Conservation (phyloP, 2,329 filamentous ascomycete genomes). For the Sarocladium kiliense region DNA sequence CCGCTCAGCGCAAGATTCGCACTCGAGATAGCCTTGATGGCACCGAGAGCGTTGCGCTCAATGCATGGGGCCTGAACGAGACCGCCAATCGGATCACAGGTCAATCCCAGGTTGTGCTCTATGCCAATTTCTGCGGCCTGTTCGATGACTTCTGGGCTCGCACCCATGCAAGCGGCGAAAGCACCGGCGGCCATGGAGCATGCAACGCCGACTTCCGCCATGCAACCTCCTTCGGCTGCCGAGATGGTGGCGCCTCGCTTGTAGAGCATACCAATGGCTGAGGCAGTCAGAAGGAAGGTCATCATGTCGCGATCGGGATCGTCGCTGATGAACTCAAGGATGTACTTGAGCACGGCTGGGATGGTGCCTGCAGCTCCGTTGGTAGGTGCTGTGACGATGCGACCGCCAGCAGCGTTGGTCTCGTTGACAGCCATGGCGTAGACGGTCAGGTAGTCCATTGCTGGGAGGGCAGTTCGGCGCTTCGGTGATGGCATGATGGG, state of each 20-base stretch:
- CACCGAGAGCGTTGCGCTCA: slow-evolving; percentile 44
- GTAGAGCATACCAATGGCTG: slow-evolving; percentile 48
- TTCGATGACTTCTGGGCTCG: slow-evolving; percentile 43
- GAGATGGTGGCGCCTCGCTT: slow-evolving; percentile 48
- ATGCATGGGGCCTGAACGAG: slow-evolving; percentile 47
- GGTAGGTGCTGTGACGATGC: slow-evolving; percentile 46
- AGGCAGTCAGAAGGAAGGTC: slow-evolving; percentile 43
- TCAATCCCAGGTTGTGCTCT: slow-evolving; percentile 46
- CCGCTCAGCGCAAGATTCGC: slow-evolving; percentile 43
- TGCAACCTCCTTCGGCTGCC: slow-evolving; percentile 46
- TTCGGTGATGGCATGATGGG: slow-evolving; percentile 39
- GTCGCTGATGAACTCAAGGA: slow-evolving; percentile 44
- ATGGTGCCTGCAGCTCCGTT: slow-evolving; percentile 48
- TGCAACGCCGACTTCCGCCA: slow-evolving; percentile 49
- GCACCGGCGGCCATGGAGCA: slow-evolving; percentile 47
- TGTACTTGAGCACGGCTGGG: slow-evolving; percentile 45
- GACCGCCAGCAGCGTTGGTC: slow-evolving; percentile 45
- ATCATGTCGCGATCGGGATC: slow-evolving; percentile 42
- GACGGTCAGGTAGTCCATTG: slow-evolving; percentile 45
- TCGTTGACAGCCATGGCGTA: slow-evolving; percentile 49
- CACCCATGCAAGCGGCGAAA: slow-evolving; percentile 47
- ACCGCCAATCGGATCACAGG: slow-evolving; percentile 45
- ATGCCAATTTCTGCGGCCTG: slow-evolving; percentile 49
- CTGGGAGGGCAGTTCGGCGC: slow-evolving; percentile 41
- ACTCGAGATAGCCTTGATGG: slow-evolving; percentile 46